Percentiles rank a stretch among this genome's conserved stretches.
These are phyloP conservation scores for Xerocomus minutiporus DNA, from an alignment of 1,284 basidiomycete genomes.

Conservation along the genomic window DNA sequence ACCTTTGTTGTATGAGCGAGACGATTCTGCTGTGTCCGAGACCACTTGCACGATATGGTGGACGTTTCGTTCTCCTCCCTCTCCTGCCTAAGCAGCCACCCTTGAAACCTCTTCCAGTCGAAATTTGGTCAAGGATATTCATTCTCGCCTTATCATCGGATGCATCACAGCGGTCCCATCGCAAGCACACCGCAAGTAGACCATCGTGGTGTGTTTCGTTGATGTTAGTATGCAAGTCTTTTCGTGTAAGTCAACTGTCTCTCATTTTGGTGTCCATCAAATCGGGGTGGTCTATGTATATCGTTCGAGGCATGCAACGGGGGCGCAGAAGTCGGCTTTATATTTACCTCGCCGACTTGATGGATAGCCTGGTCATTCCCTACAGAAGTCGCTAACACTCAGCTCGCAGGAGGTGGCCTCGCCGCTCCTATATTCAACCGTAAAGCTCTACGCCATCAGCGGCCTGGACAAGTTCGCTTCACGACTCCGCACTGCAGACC, in stretches of 20 bases:
- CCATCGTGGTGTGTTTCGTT: slow-evolving; percentile 37
- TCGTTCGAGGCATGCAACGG: neutral
- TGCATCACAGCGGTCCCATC: slow-evolving; percentile 14
- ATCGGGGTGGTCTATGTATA: neutral
- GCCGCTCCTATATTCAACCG: slow-evolving; percentile 62
- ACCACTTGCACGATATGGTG: slow-evolving; percentile 49
- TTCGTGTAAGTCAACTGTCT: slow-evolving; percentile 52
- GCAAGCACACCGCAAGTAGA: slow-evolving; percentile 12
- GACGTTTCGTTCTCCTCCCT: slow-evolving; percentile 61
- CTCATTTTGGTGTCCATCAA: slow-evolving; percentile 4
- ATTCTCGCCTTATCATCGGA: slow-evolving; percentile 40
- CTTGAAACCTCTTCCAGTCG: slow-evolving; percentile 56
- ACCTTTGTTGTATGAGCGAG: slow-evolving; percentile 25
- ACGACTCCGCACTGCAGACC: slow-evolving; percentile 58
- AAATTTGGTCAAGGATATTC: slow-evolving; percentile 67
- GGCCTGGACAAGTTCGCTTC: slow-evolving; percentile 55
- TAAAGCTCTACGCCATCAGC: slow-evolving; percentile 44
- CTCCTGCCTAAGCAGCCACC: slow-evolving; percentile 53
- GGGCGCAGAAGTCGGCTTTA: neutral
- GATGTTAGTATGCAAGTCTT: slow-evolving; percentile 63
- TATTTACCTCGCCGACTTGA: neutral
- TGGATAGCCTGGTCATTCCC: neutral
- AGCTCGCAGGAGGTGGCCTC: slow-evolving; percentile 56
- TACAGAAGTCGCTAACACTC: slow-evolving; percentile 15
- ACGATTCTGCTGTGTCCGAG: slow-evolving; percentile 43